These are phyloP conservation scores for Aureobasidium musti DNA, from an alignment of 2,329 filamentous ascomycete genomes.

Conservation along the genomic window DNA sequence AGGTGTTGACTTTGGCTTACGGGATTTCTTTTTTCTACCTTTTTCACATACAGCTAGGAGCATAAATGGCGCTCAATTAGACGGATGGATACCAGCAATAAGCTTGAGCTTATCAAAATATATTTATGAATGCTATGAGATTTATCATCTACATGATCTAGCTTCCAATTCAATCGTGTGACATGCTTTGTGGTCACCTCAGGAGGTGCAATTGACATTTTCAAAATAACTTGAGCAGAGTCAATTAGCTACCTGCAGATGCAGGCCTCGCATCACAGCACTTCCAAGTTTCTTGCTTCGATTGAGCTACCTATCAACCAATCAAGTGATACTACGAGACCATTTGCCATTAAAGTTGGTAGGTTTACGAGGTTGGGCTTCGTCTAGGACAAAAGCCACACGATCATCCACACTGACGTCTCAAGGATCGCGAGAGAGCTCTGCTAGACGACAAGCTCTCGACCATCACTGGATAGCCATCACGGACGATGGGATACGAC, in stretches of 20 bases:
- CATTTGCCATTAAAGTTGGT: neutral
- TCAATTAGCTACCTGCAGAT: neutral
- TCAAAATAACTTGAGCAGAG: neutral
- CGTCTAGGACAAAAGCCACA: neutral
- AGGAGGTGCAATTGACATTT: neutral
- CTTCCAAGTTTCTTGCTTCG: neutral
- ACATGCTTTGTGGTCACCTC: neutral
- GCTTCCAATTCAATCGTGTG: neutral
- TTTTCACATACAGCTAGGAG: conserved; percentile 9
- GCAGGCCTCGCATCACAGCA: neutral
- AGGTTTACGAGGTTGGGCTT: neutral
- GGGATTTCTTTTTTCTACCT: neutral
- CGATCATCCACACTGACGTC: conserved; percentile 23
- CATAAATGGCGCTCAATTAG: conserved; percentile 23
- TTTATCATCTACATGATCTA: neutral
- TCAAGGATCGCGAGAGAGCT: neutral
- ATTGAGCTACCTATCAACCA: neutral
- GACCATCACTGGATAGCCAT: neutral
- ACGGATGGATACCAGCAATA: conserved; percentile 24
- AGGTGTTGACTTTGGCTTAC: conserved; percentile 22
- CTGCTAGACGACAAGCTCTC: conserved; percentile 16
- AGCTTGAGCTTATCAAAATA: conserved; percentile 11
- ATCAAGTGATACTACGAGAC: neutral
- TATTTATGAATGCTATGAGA: conserved; percentile 27
- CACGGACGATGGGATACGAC: conserved; percentile 4